Percentiles rank a stretch among this genome's conserved stretches.
These are phyloP conservation scores for Aspergillus sclerotioniger DNA, from an alignment of 495 filamentous ascomycete genomes.

Conservation along the genomic window DNA sequence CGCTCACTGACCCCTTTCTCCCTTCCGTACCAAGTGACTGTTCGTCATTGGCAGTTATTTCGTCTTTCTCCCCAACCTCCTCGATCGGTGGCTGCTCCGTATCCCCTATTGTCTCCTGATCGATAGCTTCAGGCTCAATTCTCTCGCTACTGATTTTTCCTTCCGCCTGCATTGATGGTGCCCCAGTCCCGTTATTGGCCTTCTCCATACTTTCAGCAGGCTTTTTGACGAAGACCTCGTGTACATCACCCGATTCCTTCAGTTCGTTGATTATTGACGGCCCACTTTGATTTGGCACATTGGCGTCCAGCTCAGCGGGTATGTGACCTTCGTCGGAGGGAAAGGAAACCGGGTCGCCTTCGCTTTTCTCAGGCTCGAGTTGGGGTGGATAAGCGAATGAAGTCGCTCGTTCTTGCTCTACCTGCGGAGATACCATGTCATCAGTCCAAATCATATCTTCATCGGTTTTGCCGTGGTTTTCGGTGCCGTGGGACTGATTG, in stretches of 20 bases:
- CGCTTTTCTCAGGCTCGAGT: constrained; percentile 33
- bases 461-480: constrained; percentile 34
- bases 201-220: constrained; percentile 5
- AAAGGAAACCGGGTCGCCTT: constrained; percentile 11
- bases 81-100: background rate
- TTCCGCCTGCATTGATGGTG: background rate
- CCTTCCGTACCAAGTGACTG: background rate
- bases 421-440: constrained; percentile 50
- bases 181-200: constrained; percentile 1
- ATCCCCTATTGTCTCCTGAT: background rate
- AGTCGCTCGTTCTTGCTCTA: constrained; percentile 43
- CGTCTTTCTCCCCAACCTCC: background rate
- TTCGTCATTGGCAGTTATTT: background rate
- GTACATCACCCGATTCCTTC: background rate
- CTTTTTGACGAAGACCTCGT: background rate
- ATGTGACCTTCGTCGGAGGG: constrained; percentile 19
- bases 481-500: constrained; percentile 47
- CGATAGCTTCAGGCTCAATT: background rate
- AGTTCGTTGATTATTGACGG: constrained; percentile 3
- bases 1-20: background rate
- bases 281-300: constrained; percentile 6
- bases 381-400: constrained; percentile 39
- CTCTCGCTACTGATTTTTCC: background rate
- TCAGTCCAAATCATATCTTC: constrained; percentile 49
- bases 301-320: background rate